Base-by-base conservation (phyloP, 768 basidiomycete species). In the Lactarius hengduanensis region DNA sequence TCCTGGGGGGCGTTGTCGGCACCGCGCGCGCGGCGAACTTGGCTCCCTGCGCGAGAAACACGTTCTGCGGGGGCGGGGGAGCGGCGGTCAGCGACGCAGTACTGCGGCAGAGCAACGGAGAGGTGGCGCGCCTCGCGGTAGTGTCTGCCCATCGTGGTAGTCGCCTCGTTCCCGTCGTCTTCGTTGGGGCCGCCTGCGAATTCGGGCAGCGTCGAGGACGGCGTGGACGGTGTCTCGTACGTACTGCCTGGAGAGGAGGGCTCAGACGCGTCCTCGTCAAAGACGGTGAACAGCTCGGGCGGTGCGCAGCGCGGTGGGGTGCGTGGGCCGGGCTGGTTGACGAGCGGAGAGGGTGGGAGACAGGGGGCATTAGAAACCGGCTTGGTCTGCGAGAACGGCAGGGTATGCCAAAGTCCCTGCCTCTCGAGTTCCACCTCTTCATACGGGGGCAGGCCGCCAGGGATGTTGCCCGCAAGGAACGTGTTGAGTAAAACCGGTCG, bases 121-220 rank as follows among this genome's bases (percentile, higher is more conserved):
- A 59, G 69, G 43, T 55, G 59, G 66, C 61, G 66, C 58, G 57
- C 58, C 63, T 70, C 68, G 58, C 63, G 64, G 54, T 66, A 45
- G 53, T 57, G 65, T 45, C 41, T 47, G 32, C 59, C 61, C 28
- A 16, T 41, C 40, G 57, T 58, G n/a, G n/a, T n/a, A 10, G 28
- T 40, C 20, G 53, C 50, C 9, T 65, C 50, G 20, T 56, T 54
- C n/a, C 28, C 38, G 10, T 54, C 65, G 7, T 57, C 60, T 11
- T 66, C 57, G n/a, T 34, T n/a, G 4, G 47, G 56, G 11, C 13
- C 56, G 34, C 34, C 57, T 28, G 70, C 64, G 20, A 66, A 69
- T 47, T 69, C 68, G 32, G 50, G 69, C 40, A 34, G 43, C n/a
- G 41, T 38, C 9, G 40, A 57, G 38, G 58, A 36, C 1, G 62